Conservation (phyloP, 2,329 filamentous ascomycete genomes). For the Huntiella savannae region DNA sequence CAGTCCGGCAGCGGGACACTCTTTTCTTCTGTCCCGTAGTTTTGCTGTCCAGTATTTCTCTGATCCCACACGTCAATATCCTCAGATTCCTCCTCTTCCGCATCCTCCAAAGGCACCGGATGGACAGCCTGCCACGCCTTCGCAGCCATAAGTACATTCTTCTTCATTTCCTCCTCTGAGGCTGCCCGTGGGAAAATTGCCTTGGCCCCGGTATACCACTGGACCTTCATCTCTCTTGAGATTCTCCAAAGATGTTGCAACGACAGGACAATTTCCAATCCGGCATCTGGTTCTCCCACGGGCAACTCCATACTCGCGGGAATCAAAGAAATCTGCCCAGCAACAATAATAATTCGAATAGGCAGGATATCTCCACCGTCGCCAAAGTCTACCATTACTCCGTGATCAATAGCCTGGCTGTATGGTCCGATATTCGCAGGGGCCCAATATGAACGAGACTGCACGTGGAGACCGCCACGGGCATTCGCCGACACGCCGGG, state of each 20-base stretch:
- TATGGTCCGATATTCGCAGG: constrained; percentile 96
- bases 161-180: constrained; percentile 15
- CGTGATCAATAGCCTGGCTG: constrained; percentile 60
- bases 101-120: constrained; percentile 19
- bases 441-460: constrained; percentile 90
- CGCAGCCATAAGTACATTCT: constrained; percentile 24
- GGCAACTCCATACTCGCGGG: constrained; percentile 58
- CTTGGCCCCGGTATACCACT: constrained; percentile 57
- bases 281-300: constrained; percentile 16
- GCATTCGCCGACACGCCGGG: constrained; percentile 14
- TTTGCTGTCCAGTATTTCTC: constrained; percentile 31
- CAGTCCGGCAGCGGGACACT: constrained; percentile 29
- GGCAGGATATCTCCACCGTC: constrained; percentile 44
- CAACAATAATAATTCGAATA: constrained; percentile 39
- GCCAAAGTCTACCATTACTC: constrained; percentile 14
- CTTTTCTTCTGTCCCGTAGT: constrained; percentile 18
- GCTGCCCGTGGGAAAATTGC: constrained; percentile 43
- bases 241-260: constrained; percentile 85
- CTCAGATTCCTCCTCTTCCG: constrained; percentile 28
- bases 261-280: constrained; percentile 46
- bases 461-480: constrained; percentile 61
- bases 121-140: constrained; percentile 31
- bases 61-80: constrained; percentile 51
- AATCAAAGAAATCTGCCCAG: constrained; percentile 79
- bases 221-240: constrained; percentile 48